These are phyloP conservation scores for Amaranthus tricolor DNA, from an alignment of 179 eudicot species.

Conservation along the genomic window DNA sequence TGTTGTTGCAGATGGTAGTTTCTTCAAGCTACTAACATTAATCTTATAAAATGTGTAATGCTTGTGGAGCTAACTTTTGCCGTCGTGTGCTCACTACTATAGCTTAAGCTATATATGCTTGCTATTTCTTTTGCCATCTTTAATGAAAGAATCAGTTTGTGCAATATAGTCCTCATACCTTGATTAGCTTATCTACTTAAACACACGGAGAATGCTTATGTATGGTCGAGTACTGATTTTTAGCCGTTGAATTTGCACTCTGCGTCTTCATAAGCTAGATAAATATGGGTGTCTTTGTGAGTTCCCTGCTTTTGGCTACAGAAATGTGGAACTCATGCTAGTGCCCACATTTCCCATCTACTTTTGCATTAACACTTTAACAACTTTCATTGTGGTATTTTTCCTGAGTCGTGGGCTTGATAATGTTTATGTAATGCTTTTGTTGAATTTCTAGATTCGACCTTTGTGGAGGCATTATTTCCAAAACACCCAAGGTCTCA, in stretches of 20 bases:
- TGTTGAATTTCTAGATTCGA: slow-evolving; percentile 27
- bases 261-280: slow-evolving; percentile 41
- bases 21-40: no score
- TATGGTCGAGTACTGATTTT: slow-evolving; percentile 39
- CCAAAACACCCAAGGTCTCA: slow-evolving; percentile 61
- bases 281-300: slow-evolving; percentile 16
- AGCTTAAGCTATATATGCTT: no score
- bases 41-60: no score
- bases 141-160: no score
- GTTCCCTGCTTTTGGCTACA: slow-evolving; percentile 14
- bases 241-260: slow-evolving; percentile 31
- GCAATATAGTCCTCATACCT: no score
- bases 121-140: no score
- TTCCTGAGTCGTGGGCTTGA: no score
- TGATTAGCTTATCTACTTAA: no score
- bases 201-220: slow-evolving; percentile 19
- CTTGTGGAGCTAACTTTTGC: no score
- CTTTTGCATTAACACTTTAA: not conserved
- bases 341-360: slow-evolving; percentile 22
- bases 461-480: slow-evolving; percentile 47
- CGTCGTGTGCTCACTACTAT: no score
- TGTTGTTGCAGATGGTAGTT: no score
- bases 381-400: not conserved
- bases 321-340: slow-evolving; percentile 12
- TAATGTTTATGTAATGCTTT: not conserved